phyloP scores from a whole-genome alignment of 768 basidiomycete genomes.

The Tremella fuciformis region DNA sequence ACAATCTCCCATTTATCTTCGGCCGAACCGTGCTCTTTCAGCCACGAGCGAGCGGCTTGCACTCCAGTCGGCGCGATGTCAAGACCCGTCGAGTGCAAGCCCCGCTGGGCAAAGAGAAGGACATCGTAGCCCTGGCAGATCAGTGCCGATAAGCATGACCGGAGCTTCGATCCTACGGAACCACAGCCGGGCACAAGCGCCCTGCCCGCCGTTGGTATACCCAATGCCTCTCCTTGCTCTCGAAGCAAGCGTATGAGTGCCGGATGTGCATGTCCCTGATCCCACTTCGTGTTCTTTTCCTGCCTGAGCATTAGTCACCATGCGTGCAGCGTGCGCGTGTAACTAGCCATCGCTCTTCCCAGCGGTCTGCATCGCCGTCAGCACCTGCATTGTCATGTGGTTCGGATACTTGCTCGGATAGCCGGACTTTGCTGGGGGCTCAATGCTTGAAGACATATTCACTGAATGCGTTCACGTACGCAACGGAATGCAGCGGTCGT shows the following conservation, averaged over 20 bases:
- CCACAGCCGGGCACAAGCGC: slow-evolving; percentile 40
- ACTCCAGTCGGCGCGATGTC: slow-evolving; percentile 42
- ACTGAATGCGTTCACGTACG: slow-evolving; percentile 47
- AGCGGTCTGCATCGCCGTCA: too few species aligned
- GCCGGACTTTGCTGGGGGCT: too few species aligned
- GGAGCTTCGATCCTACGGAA: slow-evolving; percentile 15
- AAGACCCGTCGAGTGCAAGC: slow-evolving; percentile 34
- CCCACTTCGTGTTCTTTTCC: slow-evolving; percentile 26
- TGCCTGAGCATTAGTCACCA: too few species aligned
- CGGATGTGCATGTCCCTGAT: slow-evolving; percentile 27
- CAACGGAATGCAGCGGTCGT: slow-evolving; percentile 38
- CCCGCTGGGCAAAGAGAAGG: slow-evolving; percentile 30
- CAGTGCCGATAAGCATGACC: not conserved
- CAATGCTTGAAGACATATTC: not conserved
- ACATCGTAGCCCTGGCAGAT: slow-evolving; percentile 45
- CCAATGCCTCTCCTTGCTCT: slow-evolving; percentile 15
- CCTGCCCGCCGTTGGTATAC: slow-evolving; percentile 22
- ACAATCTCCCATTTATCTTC: slow-evolving; percentile 13
- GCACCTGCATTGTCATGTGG: too few species aligned
- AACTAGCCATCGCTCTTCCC: too few species aligned
- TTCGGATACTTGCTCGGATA: too few species aligned
- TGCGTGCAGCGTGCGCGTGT: too few species aligned
- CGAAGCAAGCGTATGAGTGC: slow-evolving; percentile 11
- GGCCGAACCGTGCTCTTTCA: slow-evolving; percentile 7
- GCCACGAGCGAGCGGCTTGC: slow-evolving; percentile 30